phyloP scores from a whole-genome alignment of 176 grass and related monocot species.

The Zizania latifolia region DNA sequence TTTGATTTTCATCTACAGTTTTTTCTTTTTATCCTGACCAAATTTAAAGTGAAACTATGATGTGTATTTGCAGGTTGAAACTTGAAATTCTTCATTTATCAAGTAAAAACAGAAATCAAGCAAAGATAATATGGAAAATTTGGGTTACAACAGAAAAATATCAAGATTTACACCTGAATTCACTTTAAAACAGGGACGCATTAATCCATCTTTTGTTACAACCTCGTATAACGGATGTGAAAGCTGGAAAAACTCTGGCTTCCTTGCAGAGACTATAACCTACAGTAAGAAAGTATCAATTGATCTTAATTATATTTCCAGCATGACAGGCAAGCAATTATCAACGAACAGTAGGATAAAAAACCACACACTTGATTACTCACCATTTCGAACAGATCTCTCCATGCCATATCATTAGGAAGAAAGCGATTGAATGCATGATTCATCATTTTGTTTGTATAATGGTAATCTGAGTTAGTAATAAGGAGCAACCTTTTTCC shows the following conservation, averaged over 20 bases:
- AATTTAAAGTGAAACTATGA: not conserved
- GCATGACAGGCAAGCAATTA: constrained; percentile 6
- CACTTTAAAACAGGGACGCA: constrained; percentile 91
- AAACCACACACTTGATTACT: constrained; percentile 6
- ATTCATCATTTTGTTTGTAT: constrained; percentile 99
- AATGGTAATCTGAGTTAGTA: constrained; percentile 95
- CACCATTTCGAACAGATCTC: constrained; percentile 99
- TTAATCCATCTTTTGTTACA: constrained; percentile 82
- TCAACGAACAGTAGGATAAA: not conserved
- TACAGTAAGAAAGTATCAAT: constrained; percentile 33
- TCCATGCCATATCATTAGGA: constrained; percentile 93
- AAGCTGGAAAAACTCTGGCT: constrained; percentile 92
- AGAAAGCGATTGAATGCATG: constrained; percentile 94
- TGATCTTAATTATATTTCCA: constrained; percentile 3
- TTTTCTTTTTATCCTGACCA: not conserved
- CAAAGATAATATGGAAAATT: not conserved
- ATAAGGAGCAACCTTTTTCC: constrained; percentile 90
- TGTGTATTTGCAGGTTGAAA: not conserved
- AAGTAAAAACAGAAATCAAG: constrained; percentile 9
- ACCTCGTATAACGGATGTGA: constrained; percentile 83
- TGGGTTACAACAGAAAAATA: not conserved
- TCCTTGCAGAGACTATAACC: constrained; percentile 94
- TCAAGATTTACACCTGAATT: constrained; percentile 57
- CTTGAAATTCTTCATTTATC: not conserved
- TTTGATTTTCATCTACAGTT: not conserved